A percentile compares a stretch with the other conserved stretches of the same genome.
These are phyloP conservation scores for Aspergillus bombycis DNA, from an alignment of 2,329 filamentous ascomycete species.

Conservation along the genomic window DNA sequence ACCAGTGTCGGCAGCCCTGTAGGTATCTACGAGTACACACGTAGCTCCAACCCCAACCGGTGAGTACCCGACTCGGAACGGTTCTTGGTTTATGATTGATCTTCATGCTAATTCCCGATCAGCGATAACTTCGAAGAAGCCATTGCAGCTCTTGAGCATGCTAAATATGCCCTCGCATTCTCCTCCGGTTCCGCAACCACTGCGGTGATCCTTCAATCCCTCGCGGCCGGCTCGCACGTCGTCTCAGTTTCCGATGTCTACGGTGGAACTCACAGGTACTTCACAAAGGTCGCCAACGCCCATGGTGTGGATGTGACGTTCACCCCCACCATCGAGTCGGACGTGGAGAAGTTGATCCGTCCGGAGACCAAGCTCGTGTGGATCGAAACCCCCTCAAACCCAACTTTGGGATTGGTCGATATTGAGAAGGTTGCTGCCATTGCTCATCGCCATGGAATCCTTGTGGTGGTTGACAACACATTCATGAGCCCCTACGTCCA, in stretches of 20 bases:
- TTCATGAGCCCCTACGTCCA: constrained; percentile 97
- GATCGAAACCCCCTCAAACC: constrained; percentile 96
- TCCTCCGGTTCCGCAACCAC: constrained; percentile 93
- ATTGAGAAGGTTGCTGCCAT: constrained; percentile 81
- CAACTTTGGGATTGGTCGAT: constrained; percentile 89
- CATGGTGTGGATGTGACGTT: constrained; percentile 96
- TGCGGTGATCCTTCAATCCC: constrained; percentile 87
- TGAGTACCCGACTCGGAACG: constrained; percentile 30
- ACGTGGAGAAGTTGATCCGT: constrained; percentile 82
- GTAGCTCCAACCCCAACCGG: constrained; percentile 90
- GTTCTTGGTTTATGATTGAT: background rate
- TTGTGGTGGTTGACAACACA: constrained; percentile 99
- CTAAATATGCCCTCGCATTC: constrained; percentile 90
- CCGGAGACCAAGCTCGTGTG: constrained; percentile 91
- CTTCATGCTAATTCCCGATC: constrained; percentile 14
- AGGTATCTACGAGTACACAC: constrained; percentile 88
- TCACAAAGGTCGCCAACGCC: constrained; percentile 93
- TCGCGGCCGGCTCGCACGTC: constrained; percentile 89
- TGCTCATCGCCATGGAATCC: constrained; percentile 84
- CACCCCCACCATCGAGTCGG: constrained; percentile 86
- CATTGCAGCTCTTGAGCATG: constrained; percentile 89
- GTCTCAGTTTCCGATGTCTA: constrained; percentile 98
- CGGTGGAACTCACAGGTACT: constrained; percentile 96
- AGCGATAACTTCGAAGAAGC: constrained; percentile 90
- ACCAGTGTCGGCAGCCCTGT: constrained; percentile 82